Percentiles rank a stretch among this genome's conserved stretches.
Evolutionary conservation across 1,139 yeast genomes (phyloP).

Genomic region (Schwanniomyces etchellsii): DNA sequence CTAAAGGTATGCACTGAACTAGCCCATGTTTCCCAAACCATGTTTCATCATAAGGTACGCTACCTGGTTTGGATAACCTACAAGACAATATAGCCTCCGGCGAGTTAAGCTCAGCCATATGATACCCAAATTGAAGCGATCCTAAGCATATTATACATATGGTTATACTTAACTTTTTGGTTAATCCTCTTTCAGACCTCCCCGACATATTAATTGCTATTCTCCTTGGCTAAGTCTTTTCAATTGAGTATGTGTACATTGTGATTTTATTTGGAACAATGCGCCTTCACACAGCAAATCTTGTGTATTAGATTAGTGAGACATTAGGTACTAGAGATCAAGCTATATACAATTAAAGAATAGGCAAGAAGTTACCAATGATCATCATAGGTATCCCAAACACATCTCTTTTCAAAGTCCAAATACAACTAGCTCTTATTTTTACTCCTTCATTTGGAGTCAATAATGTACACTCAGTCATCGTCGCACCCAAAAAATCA

Average conservation of each 20-base stretch:
- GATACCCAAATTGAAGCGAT: slow-evolving; percentile 45
- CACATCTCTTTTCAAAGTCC: slow-evolving; percentile 74
- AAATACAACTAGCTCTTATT: slow-evolving; percentile 73
- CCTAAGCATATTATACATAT: slow-evolving; percentile 37
- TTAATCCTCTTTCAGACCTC: slow-evolving; percentile 10
- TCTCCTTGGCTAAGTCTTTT: too few relatives aligned
- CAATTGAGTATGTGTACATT: too few relatives aligned
- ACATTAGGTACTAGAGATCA: too few relatives aligned
- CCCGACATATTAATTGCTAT: too few relatives aligned
- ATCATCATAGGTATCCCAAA: slow-evolving; percentile 84
- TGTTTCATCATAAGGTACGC: slow-evolving; percentile 23
- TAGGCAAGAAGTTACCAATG: slow-evolving; percentile 86
- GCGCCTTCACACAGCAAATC: too few relatives aligned
- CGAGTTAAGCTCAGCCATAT: slow-evolving; percentile 45
- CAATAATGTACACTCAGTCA: slow-evolving; percentile 75
- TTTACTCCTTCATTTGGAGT: slow-evolving; percentile 46
- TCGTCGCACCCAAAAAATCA: slow-evolving; percentile 84
- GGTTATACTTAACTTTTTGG: slow-evolving; percentile 22
- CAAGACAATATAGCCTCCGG: slow-evolving; percentile 41
- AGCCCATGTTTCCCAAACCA: slow-evolving; percentile 37
- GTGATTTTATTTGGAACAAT: too few relatives aligned
- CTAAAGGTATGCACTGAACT: slow-evolving; percentile 50
- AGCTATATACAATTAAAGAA: slow-evolving; percentile 36
- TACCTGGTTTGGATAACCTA: slow-evolving; percentile 24
- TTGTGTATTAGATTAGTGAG: too few relatives aligned